These are phyloP conservation scores for Fonsecaea erecta DNA, from an alignment of 2,329 filamentous ascomycete species.

Conservation along the genomic window DNA sequence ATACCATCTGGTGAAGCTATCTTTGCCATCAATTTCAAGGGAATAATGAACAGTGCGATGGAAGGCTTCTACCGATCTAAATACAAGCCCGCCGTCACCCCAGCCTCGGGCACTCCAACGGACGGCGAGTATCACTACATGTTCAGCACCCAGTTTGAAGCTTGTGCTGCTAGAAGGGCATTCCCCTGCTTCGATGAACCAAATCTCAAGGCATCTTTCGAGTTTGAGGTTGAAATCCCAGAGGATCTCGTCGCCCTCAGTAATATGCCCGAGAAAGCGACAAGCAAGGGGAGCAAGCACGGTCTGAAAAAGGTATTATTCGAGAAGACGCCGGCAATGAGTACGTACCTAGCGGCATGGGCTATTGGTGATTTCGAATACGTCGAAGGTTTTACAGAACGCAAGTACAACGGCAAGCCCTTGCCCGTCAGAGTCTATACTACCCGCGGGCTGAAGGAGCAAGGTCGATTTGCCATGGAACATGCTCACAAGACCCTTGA, in stretches of 20 bases:
- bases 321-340: slow-evolving; percentile 86
- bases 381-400: slow-evolving; percentile 85
- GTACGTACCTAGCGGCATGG: slow-evolving; percentile 87
- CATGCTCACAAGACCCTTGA: slow-evolving; percentile 94
- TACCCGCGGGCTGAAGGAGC: slow-evolving; percentile 88
- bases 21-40: slow-evolving; percentile 74
- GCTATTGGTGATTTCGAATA: slow-evolving; percentile 97
- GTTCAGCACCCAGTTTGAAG: slow-evolving; percentile 97
- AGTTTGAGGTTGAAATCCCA: slow-evolving; percentile 89
- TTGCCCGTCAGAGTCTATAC: slow-evolving; percentile 96
- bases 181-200: slow-evolving; percentile 99
- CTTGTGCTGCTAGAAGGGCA: slow-evolving; percentile 89
- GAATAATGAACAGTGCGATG: slow-evolving; percentile 87
- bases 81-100: slow-evolving; percentile 79
- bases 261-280: slow-evolving; percentile 90
- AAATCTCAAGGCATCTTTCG: slow-evolving; percentile 94
- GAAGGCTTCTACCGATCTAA: slow-evolving; percentile 91
- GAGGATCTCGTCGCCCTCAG: slow-evolving; percentile 85
- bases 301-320: slow-evolving; percentile 72
- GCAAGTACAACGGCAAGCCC: slow-evolving; percentile 87
- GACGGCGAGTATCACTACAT: slow-evolving; percentile 68
- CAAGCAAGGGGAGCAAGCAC: slow-evolving; percentile 69
- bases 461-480: slow-evolving; percentile 85
- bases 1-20: slow-evolving; percentile 70
- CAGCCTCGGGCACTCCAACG: slow-evolving; percentile 76